Evolutionary conservation across 768 basidiomycete genomes (phyloP).

Genomic region (Phanerodontia chrysosporium): DNA sequence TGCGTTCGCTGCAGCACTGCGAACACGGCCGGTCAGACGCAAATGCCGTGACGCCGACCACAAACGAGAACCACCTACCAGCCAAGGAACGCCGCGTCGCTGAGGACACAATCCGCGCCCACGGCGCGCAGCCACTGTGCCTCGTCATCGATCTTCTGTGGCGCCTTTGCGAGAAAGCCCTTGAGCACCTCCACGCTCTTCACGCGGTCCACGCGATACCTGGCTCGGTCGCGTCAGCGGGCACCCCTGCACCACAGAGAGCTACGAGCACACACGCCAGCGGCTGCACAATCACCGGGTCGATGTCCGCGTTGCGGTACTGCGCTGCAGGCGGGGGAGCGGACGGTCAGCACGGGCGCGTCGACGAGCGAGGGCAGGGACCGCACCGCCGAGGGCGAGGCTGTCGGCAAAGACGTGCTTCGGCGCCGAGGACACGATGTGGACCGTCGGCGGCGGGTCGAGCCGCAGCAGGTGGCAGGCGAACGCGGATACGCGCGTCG

Average conservation of each 20-base stretch:
- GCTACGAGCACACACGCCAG: slow-evolving; percentile 50
- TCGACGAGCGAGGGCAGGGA: too few relatives aligned
- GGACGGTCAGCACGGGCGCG: not conserved
- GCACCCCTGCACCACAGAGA: not conserved
- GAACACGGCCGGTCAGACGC: not conserved
- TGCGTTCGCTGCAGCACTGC: slow-evolving; percentile 60
- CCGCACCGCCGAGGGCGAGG: slow-evolving; percentile 43
- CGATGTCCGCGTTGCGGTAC: slow-evolving; percentile 70
- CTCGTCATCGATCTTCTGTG: slow-evolving; percentile 51
- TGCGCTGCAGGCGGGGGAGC: slow-evolving; percentile 36
- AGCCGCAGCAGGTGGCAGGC: slow-evolving; percentile 53
- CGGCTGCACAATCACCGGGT: slow-evolving; percentile 79
- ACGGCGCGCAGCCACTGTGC: slow-evolving; percentile 50
- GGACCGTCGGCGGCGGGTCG: slow-evolving; percentile 40
- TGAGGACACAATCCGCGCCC: slow-evolving; percentile 56
- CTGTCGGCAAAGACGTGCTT: slow-evolving; percentile 65
- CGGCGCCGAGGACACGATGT: slow-evolving; percentile 74
- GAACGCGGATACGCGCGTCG: slow-evolving; percentile 77
- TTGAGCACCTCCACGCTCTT: slow-evolving; percentile 63
- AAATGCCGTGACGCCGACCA: not conserved
- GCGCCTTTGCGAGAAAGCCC: slow-evolving; percentile 53
- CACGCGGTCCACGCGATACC: slow-evolving; percentile 69
- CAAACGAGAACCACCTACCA: slow-evolving; percentile 43
- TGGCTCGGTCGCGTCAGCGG: slow-evolving; percentile 21
- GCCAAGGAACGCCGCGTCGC: slow-evolving; percentile 75